Evolutionary conservation across 2,329 filamentous ascomycete species (phyloP).

Genomic region (Lecanicillium sp.): DNA sequence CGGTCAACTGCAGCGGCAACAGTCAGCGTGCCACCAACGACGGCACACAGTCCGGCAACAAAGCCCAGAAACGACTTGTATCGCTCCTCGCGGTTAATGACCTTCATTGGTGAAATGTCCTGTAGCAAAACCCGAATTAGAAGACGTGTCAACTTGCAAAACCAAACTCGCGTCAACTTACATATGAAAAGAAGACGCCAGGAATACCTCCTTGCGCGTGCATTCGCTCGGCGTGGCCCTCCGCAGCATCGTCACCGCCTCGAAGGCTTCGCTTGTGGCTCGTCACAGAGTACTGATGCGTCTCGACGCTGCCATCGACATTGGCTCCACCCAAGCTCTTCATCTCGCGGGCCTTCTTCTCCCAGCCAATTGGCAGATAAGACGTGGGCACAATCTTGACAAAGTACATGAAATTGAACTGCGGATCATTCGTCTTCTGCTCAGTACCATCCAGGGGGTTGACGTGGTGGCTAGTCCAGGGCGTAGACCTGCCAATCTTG

Average conservation of each 20-base stretch:
- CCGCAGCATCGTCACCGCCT: conserved; percentile 75
- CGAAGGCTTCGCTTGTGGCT: conserved; percentile 84
- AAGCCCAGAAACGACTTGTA: conserved; percentile 88
- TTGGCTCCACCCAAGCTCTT: conserved; percentile 35
- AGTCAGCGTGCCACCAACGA: conserved; percentile 89
- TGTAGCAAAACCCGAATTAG: too few relatives aligned
- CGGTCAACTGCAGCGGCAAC: conserved; percentile 91
- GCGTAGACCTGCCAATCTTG: conserved; percentile 46
- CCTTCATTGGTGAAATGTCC: conserved; percentile 99
- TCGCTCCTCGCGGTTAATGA: conserved; percentile 89
- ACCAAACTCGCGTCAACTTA: too few relatives aligned
- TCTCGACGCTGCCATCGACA: conserved; percentile 78
- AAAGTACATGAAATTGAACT: conserved; percentile 98
- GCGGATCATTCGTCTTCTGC: conserved; percentile 71
- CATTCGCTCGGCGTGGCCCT: conserved; percentile 85
- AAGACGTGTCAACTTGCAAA: too few relatives aligned
- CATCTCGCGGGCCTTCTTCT: conserved; percentile 40
- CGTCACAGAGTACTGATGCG: conserved; percentile 96
- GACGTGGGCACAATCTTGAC: conserved; percentile 96
- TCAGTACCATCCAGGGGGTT: conserved; percentile 80
- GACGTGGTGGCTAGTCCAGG: conserved; percentile 82
- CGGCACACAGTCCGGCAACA: conserved; percentile 86
- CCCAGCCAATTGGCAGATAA: conserved; percentile 87
- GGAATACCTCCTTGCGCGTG: conserved; percentile 90
- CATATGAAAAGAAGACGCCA: conserved; percentile 97